Evolutionary conservation across 352 stramenopile species (phyloP).

Genomic region (Pythium plurisporium): DNA sequence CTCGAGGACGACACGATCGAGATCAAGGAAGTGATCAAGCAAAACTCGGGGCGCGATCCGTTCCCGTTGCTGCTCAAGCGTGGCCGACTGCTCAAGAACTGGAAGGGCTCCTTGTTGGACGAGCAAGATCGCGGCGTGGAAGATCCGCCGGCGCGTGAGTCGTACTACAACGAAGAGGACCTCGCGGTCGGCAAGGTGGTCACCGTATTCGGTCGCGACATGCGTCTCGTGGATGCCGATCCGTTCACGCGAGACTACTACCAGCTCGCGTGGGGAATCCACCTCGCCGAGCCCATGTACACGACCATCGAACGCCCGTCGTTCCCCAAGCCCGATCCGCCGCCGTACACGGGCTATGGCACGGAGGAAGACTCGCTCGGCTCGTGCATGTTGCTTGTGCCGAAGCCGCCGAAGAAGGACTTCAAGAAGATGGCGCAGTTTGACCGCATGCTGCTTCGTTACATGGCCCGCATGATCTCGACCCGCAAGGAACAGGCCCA

Average conservation of each 20-base stretch:
- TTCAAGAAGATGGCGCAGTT: conserved; percentile 78
- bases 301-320: conserved; percentile 40
- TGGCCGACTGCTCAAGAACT: conserved; percentile 58
- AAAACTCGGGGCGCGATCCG: conserved; percentile 78
- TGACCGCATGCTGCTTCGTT: conserved; percentile 75
- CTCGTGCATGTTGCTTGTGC: conserved; percentile 53
- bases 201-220: conserved; percentile 59
- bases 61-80: conserved; percentile 76
- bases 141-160: conserved; percentile 47
- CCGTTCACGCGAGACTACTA: conserved; percentile 77
- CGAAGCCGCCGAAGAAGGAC: conserved; percentile 73
- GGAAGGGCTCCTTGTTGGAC: conserved; percentile 56
- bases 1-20: conserved; percentile 88
- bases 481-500: conserved; percentile 71
- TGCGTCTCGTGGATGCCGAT: conserved; percentile 76
- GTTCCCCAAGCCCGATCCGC: conserved; percentile 54
- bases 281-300: conserved; percentile 36
- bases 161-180: conserved; percentile 74
- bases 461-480: conserved; percentile 64
- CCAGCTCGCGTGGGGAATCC: conserved; percentile 53
- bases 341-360: conserved; percentile 71
- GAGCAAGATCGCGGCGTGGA: conserved; percentile 79
- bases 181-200: conserved; percentile 57
- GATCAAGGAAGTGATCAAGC: conserved; percentile 77
- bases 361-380: conserved; percentile 74